These are phyloP conservation scores for Exophiala bonariae DNA, from an alignment of 2,329 filamentous ascomycete genomes.

Conservation along the genomic window DNA sequence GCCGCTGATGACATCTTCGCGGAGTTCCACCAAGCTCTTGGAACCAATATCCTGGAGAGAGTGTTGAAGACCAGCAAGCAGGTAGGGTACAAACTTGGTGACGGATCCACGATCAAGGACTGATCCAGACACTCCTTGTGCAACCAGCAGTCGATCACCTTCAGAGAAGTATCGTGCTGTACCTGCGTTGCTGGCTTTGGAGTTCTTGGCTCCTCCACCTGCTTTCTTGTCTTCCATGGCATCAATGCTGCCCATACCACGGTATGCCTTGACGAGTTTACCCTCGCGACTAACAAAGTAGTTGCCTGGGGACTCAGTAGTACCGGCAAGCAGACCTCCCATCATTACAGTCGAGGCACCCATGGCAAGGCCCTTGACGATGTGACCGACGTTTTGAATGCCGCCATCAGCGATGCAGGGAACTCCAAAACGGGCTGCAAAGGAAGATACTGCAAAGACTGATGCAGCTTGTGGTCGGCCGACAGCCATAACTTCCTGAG, in stretches of 20 bases:
- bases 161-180: constrained; percentile 98
- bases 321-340: constrained; percentile 95
- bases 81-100: constrained; percentile 93
- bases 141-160: constrained; percentile 89
- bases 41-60: constrained; percentile 94
- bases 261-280: constrained; percentile 98
- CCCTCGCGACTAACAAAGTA: constrained; percentile 96
- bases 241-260: constrained; percentile 98
- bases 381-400: constrained; percentile 97
- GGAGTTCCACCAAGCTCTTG: constrained; percentile 74
- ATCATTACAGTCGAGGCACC: constrained; percentile 98
- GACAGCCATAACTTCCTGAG: constrained; percentile 99
- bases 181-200: constrained; percentile 78
- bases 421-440: constrained; percentile 90
- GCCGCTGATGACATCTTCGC: constrained; percentile 71
- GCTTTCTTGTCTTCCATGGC: constrained; percentile 99
- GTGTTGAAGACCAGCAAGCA: constrained; percentile 94
- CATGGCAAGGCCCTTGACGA: constrained; percentile 94
- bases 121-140: constrained; percentile 87
- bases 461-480: constrained; percentile 93
- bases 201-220: constrained; percentile 67
- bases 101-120: constrained; percentile 66
- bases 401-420: constrained; percentile 98
- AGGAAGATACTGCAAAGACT: constrained; percentile 84
- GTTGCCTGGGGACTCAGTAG: constrained; percentile 93